Percentiles rank a stretch among this genome's conserved stretches.
Conservation (phyloP, 2,329 filamentous ascomycete species). For the Elsinoe perseae region DNA sequence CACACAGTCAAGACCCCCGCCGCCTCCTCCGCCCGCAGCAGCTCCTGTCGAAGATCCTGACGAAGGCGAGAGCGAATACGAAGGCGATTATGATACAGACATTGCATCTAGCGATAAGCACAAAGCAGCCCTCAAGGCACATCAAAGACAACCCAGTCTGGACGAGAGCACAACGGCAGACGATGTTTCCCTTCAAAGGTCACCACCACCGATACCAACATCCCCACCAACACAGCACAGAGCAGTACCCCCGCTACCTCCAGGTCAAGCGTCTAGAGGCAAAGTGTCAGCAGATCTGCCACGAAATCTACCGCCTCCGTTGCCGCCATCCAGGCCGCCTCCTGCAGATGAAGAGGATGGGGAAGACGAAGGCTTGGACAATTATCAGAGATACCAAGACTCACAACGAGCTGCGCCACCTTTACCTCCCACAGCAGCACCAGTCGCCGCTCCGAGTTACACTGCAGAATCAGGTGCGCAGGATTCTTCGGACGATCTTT, state of each 20-base stretch:
- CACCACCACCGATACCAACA: conserved; percentile 29
- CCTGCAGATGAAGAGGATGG: conserved; percentile 25
- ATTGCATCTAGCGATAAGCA: conserved; percentile 90
- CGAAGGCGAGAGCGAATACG: conserved; percentile 84
- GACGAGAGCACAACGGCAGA: conserved; percentile 56
- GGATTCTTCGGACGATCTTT: conserved; percentile 40
- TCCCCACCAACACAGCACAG: conserved; percentile 32
- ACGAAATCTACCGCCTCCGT: conserved; percentile 60
- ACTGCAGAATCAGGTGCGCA: conserved; percentile 29
- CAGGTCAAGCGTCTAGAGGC: conserved; percentile 42
- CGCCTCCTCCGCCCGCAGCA: conserved; percentile 39
- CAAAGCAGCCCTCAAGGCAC: conserved; percentile 78
- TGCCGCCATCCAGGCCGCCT: conserved; percentile 45
- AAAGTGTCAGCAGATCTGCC: conserved; percentile 64
- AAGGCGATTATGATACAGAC: conserved; percentile 96
- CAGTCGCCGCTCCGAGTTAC: conserved; percentile 27
- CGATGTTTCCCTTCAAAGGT: conserved; percentile 42
- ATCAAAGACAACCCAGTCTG: conserved; percentile 66
- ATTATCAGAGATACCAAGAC: conserved; percentile 15
- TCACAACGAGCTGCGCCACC: conserved; percentile 19
- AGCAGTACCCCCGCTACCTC: conserved; percentile 49
- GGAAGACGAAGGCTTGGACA: conserved; percentile 14
- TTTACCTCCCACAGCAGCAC: conserved; percentile 29
- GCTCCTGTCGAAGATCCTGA: conserved; percentile 50
- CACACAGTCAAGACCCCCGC: conserved; percentile 35